Evolutionary conservation across 179 eudicot species (phyloP).

Genomic region (Sideroxylon spinosum): DNA sequence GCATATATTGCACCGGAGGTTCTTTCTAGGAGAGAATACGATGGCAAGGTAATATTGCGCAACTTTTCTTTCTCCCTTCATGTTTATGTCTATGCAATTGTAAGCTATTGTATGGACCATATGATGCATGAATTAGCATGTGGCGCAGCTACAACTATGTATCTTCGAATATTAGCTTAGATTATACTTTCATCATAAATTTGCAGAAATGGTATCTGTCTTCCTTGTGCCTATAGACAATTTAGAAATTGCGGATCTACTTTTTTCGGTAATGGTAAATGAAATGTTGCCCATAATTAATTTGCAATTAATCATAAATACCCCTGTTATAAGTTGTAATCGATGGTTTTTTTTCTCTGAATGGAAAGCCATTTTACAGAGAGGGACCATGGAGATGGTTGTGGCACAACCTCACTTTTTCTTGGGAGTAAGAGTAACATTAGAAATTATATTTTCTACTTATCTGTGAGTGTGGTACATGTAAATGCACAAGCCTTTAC

Average conservation of each 20-base stretch:
- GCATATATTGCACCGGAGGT: conserved; percentile 95
- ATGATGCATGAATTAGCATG: no score
- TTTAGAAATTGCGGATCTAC: not conserved
- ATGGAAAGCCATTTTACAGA: not conserved
- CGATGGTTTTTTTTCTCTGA: not conserved
- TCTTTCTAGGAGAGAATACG: conserved; percentile 74
- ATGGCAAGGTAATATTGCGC: conserved; percentile 59
- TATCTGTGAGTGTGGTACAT: not conserved
- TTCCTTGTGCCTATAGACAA: not conserved
- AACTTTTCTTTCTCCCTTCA: not conserved
- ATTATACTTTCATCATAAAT: no score
- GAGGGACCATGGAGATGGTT: not conserved
- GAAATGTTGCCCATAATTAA: not conserved
- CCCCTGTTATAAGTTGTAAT: no score
- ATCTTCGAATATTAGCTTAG: no score
- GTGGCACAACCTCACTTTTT: not conserved
- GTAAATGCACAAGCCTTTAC: not conserved
- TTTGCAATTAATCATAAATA: not conserved
- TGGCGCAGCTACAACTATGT: no score
- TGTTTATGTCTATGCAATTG: not conserved
- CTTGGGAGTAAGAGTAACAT: not conserved
- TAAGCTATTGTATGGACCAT: not conserved
- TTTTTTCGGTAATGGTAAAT: not conserved
- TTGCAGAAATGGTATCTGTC: no score
- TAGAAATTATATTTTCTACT: not conserved